phyloP scores from a whole-genome alignment of 352 stramenopile genomes.

The Phytophthora niederhauseri region DNA sequence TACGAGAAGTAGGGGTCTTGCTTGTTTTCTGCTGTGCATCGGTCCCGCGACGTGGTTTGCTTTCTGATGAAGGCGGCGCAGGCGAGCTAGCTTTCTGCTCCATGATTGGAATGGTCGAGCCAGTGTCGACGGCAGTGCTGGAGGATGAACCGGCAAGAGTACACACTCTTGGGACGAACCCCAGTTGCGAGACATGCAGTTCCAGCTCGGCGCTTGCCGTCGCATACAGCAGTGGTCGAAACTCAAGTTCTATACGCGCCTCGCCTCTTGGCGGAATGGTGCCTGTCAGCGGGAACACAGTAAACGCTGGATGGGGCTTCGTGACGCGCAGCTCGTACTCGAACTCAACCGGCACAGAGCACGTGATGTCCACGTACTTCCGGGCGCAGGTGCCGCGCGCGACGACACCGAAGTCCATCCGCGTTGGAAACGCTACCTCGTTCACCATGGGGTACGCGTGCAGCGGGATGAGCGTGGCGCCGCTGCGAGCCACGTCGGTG shows the following conservation, averaged over 20 bases:
- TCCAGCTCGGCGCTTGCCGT: constrained; percentile 72
- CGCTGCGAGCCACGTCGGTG: constrained; percentile 38
- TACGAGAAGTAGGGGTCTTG: constrained; percentile 8
- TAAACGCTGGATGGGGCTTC: constrained; percentile 78
- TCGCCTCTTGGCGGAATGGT: constrained; percentile 72
- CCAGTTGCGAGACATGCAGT: constrained; percentile 80
- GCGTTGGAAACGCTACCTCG: constrained; percentile 68
- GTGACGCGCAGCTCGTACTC: constrained; percentile 81
- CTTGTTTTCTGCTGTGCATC: constrained; percentile 12
- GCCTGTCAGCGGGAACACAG: constrained; percentile 69
- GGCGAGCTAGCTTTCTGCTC: constrained; percentile 6
- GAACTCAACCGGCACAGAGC: constrained; percentile 89
- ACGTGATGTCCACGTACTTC: constrained; percentile 55
- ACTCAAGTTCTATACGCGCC: constrained; percentile 76
- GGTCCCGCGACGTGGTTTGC: constrained; percentile 7
- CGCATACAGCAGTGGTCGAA: constrained; percentile 65
- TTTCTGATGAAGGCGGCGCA: constrained; percentile 8
- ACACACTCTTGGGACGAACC: constrained; percentile 72
- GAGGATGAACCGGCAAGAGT: constrained; percentile 65
- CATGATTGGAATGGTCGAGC: constrained; percentile 1
- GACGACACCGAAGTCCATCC: constrained; percentile 86
- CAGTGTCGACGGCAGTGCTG: constrained; percentile 23
- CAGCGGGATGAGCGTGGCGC: constrained; percentile 72
- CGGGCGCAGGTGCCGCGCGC: constrained; percentile 50
- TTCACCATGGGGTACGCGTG: constrained; percentile 91